A percentile compares a stretch with the other conserved stretches of the same genome.
These are phyloP conservation scores for Globisporangium alternatum DNA, from an alignment of 352 stramenopile species.

Conservation along the genomic window DNA sequence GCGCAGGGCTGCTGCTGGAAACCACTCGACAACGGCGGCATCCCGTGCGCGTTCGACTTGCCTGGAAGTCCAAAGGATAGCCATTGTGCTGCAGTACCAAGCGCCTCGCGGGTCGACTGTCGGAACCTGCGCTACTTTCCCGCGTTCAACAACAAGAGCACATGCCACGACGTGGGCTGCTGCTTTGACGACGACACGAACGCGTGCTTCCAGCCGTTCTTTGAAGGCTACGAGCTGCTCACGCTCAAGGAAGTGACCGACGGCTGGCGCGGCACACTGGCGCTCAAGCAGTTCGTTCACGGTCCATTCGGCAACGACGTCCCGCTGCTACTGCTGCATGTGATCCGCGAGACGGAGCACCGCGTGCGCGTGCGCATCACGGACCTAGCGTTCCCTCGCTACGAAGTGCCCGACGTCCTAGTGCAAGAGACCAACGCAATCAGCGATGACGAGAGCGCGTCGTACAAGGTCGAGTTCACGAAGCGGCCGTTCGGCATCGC, in stretches of 20 bases:
- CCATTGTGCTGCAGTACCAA: slow-evolving; percentile 36
- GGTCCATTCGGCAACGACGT: slow-evolving; percentile 83
- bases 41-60: slow-evolving; percentile 64
- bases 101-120: slow-evolving; percentile 55
- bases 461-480: slow-evolving; percentile 64
- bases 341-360: slow-evolving; percentile 45
- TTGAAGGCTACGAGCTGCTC: slow-evolving; percentile 67
- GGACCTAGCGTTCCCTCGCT: slow-evolving; percentile 66
- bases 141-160: slow-evolving; percentile 26
- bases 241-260: slow-evolving; percentile 45
- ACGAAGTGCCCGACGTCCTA: slow-evolving; percentile 58
- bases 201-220: slow-evolving; percentile 69
- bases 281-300: slow-evolving; percentile 34
- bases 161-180: slow-evolving; percentile 57
- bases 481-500: slow-evolving; percentile 68
- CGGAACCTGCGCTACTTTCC: slow-evolving; percentile 64
- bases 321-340: slow-evolving; percentile 51
- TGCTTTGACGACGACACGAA: slow-evolving; percentile 51
- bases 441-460: neutral
- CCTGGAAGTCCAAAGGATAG: slow-evolving; percentile 15
- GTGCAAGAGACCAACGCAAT: neutral
- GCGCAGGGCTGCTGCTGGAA: slow-evolving; percentile 86
- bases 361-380: slow-evolving; percentile 78
- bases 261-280: slow-evolving; percentile 59
- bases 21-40: slow-evolving; percentile 42